These are phyloP conservation scores for Dendryphion nanum DNA, from an alignment of 2,329 filamentous ascomycete genomes.

Conservation along the genomic window DNA sequence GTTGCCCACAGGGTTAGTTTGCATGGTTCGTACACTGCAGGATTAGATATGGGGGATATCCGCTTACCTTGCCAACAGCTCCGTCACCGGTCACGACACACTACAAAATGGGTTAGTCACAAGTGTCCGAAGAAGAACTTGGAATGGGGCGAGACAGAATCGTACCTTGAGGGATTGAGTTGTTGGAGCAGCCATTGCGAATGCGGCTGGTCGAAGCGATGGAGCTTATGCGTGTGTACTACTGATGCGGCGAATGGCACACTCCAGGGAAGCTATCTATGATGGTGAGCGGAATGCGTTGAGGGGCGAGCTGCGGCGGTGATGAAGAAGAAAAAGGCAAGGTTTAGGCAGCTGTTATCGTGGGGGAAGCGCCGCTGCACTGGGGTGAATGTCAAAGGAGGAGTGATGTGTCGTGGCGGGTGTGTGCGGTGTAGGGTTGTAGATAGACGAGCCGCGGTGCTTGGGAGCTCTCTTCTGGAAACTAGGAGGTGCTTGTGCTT, in stretches of 20 bases:
- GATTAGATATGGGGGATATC: slow-evolving; percentile 2
- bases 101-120: slow-evolving; percentile 47
- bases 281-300: slow-evolving; percentile 3
- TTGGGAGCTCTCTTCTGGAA: too few species aligned
- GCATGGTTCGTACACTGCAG: neutral
- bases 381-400: too few species aligned
- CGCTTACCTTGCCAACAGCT: slow-evolving; percentile 92
- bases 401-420: too few species aligned
- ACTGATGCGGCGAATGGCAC: too few species aligned
- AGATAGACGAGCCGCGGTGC: too few species aligned
- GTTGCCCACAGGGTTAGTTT: slow-evolving; percentile 4
- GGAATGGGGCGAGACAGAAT: slow-evolving; percentile 3
- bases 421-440: too few species aligned
- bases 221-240: too few species aligned
- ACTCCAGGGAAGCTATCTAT: too few species aligned
- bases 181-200: slow-evolving; percentile 71
- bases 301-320: slow-evolving; percentile 14
- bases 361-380: too few species aligned
- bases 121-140: neutral
- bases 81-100: slow-evolving; percentile 99
- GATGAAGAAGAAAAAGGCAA: slow-evolving; percentile 6
- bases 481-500: too few species aligned
- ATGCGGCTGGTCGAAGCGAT: slow-evolving; percentile 13
- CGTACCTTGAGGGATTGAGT: slow-evolving; percentile 88
- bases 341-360: too few species aligned